These are phyloP conservation scores for Aspergillus incahuasiensis DNA, from an alignment of 495 filamentous ascomycete species.

Conservation along the genomic window DNA sequence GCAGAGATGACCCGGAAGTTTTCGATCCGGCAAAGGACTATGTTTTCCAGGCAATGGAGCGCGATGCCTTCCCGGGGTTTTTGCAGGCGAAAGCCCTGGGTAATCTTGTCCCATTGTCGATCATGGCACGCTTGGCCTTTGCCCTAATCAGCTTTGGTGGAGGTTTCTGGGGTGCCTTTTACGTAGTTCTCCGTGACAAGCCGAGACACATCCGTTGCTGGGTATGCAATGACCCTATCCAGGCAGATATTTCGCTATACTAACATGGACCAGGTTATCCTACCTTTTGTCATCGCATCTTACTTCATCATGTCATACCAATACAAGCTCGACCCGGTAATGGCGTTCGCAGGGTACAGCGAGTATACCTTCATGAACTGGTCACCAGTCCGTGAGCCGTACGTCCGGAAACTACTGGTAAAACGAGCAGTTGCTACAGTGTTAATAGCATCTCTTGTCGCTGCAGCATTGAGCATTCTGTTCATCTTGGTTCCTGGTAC, in stretches of 20 bases:
- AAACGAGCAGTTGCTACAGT: slow-evolving; percentile 78
- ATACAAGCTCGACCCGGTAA: slow-evolving; percentile 86
- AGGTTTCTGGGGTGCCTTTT: slow-evolving; percentile 89
- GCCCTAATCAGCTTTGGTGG: slow-evolving; percentile 86
- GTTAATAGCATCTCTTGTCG: slow-evolving; percentile 64
- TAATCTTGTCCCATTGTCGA: slow-evolving; percentile 84
- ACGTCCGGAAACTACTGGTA: slow-evolving; percentile 74
- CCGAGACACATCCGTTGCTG: slow-evolving; percentile 69
- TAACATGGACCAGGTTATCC: slow-evolving; percentile 62
- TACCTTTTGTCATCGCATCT: slow-evolving; percentile 88
- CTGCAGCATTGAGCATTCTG: slow-evolving; percentile 69
- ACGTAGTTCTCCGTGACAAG: slow-evolving; percentile 84
- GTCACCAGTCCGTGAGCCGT: slow-evolving; percentile 79
- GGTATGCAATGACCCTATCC: slow-evolving; percentile 51
- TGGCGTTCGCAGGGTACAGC: slow-evolving; percentile 83
- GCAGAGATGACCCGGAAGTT: slow-evolving; percentile 91
- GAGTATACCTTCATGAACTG: slow-evolving; percentile 95
- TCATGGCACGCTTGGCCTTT: slow-evolving; percentile 75
- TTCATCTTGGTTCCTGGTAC: slow-evolving; percentile 94
- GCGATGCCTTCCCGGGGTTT: slow-evolving; percentile 96
- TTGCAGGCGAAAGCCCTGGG: slow-evolving; percentile 90
- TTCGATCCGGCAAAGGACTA: slow-evolving; percentile 98
- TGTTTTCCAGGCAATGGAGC: slow-evolving; percentile 98
- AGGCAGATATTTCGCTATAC: not conserved
- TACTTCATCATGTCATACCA: slow-evolving; percentile 88